Percentiles rank a stretch among this genome's conserved stretches.
Evolutionary conservation across 345 rosid genomes (phyloP).

Genomic region (Euclidium syriacum): DNA sequence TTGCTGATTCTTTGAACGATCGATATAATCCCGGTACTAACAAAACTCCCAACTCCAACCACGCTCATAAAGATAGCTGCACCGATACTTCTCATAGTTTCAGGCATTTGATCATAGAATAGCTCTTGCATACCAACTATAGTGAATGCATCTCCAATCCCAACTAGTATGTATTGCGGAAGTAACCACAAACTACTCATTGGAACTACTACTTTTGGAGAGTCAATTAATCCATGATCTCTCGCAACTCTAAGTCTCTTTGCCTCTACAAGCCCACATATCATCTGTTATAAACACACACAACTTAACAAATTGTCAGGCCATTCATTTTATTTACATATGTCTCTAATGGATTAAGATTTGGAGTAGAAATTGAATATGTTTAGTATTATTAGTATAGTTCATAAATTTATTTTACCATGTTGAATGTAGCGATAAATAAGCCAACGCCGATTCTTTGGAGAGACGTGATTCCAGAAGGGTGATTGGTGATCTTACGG

Average conservation of each 20-base stretch:
- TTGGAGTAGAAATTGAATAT: no score
- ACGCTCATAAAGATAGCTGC: conserved; percentile 68
- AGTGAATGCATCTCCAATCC: conserved; percentile 57
- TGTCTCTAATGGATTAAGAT: no score
- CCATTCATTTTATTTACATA: not conserved
- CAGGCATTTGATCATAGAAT: conserved; percentile 91
- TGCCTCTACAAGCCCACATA: conserved; percentile 59
- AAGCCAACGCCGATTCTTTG: conserved; percentile 79
- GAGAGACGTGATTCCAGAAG: conserved; percentile 70
- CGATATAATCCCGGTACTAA: conserved; percentile 52
- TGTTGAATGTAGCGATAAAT: conserved; percentile 49
- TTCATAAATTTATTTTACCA: conserved; percentile 27
- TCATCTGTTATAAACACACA: conserved; percentile 17
- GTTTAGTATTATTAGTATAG: not conserved
- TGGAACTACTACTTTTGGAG: conserved; percentile 52
- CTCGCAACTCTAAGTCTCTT: conserved; percentile 52
- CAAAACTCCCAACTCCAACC: conserved; percentile 71
- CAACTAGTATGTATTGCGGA: conserved; percentile 70
- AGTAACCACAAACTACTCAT: conserved; percentile 78
- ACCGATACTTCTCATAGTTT: conserved; percentile 72
- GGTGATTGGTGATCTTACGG: conserved; percentile 52
- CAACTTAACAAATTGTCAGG: not conserved
- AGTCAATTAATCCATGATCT: conserved; percentile 45
- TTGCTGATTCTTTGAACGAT: conserved; percentile 45
- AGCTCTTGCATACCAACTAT: conserved; percentile 81